Base-by-base conservation (phyloP, 257 asterid species). In the Cordia subcordata region DNA sequence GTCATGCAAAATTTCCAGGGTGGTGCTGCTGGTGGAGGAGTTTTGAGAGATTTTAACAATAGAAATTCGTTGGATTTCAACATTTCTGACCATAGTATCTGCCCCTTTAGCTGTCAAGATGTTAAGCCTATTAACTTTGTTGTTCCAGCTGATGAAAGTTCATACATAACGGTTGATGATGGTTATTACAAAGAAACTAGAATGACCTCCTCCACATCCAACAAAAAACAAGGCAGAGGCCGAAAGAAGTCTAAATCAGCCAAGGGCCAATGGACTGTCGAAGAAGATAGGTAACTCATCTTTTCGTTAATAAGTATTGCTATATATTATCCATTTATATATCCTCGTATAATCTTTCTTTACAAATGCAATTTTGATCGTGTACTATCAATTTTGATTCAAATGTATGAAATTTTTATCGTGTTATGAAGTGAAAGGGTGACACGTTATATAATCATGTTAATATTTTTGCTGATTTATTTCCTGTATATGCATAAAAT, bases 261-360 rank as follows among this genome's bases (percentile, higher is more conserved):
- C 1, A 84, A 84, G 62, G 96, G 98, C 49, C 98, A 85, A 70
- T 91, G 98, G 98, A 91, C 92, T 11, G n/a, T 47, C 53, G 96
- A 91, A 71, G 98, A 91, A 66, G 84, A 79, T 46, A 60, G 62
- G 84, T 75, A 5, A n/a, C n/a, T n/a, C n/a, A n/a, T n/a, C n/a
- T n/a, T n/a, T n/a, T n/a, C n/a, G n/a, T n/a, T n/a, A n/a, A n/a
- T n/a, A n/a, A n/a, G n/a, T n/a, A n/a, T n/a, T n/a, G n/a, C n/a
- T n/a, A n/a, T n/a, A n/a, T n/a, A n/a, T n/a, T n/a, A n/a, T n/a
- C n/a, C n/a, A n/a, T n/a, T n/a, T n/a, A n/a, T n/a, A n/a, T n/a
- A n/a, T n/a, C n/a, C n/a, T 19, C 12, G n/a, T 38, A 5, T 57
- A 8, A 20, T 68, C 49, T 50, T 51, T 51, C n/a, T 12, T 51